Conservation (phyloP, 768 basidiomycete genomes). For the Pholiota molesta region DNA sequence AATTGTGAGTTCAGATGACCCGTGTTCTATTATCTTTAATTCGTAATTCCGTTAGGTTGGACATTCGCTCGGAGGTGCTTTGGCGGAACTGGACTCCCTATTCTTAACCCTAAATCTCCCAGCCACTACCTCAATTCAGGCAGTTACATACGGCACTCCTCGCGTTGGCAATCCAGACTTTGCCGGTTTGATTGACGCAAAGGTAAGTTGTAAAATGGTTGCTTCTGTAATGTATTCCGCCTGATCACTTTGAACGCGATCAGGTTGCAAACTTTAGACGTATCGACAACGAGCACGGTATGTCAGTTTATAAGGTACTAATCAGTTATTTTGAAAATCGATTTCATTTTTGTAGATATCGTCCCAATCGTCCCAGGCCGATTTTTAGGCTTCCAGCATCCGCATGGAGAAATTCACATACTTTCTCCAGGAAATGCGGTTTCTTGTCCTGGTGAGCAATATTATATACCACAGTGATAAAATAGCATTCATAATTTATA, state of each 20-base stretch:
- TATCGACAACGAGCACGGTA: constrained; percentile 43
- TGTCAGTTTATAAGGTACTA: neutral
- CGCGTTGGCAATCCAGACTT: constrained; percentile 55
- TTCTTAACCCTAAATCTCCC: constrained; percentile 53
- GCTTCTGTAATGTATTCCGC: neutral
- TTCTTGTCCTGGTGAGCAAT: constrained; percentile 36
- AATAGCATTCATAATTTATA: neutral
- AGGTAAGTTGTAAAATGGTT: constrained; percentile 28
- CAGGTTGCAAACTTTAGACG: constrained; percentile 40
- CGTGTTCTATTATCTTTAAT: neutral
- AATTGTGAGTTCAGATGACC: constrained; percentile 39
- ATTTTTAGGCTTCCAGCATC: constrained; percentile 52
- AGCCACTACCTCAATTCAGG: constrained; percentile 38
- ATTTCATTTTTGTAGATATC: constrained; percentile 31
- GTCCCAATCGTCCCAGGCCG: constrained; percentile 62
- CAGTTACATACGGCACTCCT: constrained; percentile 52
- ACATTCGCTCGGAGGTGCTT: constrained; percentile 55
- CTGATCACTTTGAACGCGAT: neutral
- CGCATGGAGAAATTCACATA: constrained; percentile 58
- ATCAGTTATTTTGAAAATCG: neutral
- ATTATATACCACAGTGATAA: neutral
- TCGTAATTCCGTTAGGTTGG: constrained; percentile 36
- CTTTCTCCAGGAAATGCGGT: constrained; percentile 39
- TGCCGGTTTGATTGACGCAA: constrained; percentile 49
- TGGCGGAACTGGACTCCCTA: constrained; percentile 55